Conservation (phyloP, 2,329 filamentous ascomycete genomes). For the Trichoderma harzianum region DNA sequence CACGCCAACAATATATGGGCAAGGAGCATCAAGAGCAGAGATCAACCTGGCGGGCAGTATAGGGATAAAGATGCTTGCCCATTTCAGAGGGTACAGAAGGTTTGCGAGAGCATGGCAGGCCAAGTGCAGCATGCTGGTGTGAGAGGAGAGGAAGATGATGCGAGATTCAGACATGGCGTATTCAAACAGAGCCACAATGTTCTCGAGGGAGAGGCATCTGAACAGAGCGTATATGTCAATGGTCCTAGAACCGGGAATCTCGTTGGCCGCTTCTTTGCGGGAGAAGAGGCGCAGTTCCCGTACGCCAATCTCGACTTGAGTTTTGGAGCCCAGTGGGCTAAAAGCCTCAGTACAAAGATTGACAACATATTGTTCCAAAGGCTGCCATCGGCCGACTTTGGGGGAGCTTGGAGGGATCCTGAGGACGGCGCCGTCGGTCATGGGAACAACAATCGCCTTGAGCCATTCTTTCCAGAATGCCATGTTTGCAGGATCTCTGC, state of each 20-base stretch:
- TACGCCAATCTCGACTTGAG: constrained; percentile 88
- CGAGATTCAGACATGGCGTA: constrained; percentile 89
- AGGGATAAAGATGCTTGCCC: constrained; percentile 92
- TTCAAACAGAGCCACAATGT: constrained; percentile 89
- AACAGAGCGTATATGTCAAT: constrained; percentile 93
- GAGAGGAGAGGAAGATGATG: constrained; percentile 93
- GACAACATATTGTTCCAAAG: constrained; percentile 92
- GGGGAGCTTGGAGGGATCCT: constrained; percentile 86
- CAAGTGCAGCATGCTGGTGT: constrained; percentile 93
- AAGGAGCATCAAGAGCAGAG: constrained; percentile 88
- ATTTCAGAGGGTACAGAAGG: constrained; percentile 84
- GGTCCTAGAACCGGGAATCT: constrained; percentile 86
- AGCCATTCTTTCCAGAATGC: constrained; percentile 99
- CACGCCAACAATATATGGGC: constrained; percentile 94
- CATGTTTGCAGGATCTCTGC: constrained; percentile 76
- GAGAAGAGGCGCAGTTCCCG: constrained; percentile 89
- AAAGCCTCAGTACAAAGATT: constrained; percentile 95
- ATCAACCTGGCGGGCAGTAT: constrained; percentile 83
- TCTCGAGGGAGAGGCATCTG: constrained; percentile 81
- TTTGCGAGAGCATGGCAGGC: constrained; percentile 83
- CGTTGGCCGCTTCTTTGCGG: constrained; percentile 87
- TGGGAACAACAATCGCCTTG: constrained; percentile 87
- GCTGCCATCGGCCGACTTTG: constrained; percentile 90
- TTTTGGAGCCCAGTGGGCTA: constrained; percentile 87
- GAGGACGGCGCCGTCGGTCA: constrained; percentile 82